A percentile compares a stretch with the other conserved stretches of the same genome.
Conservation (phyloP, 768 basidiomycete species). For the Hygrocybe punicea region DNA sequence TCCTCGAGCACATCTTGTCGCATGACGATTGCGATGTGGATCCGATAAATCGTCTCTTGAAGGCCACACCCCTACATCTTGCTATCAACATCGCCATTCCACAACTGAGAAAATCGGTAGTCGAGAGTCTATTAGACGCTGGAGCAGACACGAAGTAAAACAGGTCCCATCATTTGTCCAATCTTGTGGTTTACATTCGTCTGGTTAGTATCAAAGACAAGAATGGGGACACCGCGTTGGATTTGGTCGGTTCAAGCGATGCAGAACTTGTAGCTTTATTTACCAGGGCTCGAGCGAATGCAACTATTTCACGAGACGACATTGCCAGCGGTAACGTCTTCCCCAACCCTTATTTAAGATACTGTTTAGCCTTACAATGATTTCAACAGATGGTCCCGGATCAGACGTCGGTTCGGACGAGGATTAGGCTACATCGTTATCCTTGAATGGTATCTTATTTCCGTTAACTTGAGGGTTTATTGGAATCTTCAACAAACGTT, state of each 20-base stretch:
- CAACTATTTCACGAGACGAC: conserved; percentile 54
- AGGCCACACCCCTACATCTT: conserved; percentile 76
- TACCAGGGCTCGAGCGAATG: conserved; percentile 51
- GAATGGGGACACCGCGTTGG: conserved; percentile 53
- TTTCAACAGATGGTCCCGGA: conserved; percentile 28
- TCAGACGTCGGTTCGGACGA: conserved; percentile 26
- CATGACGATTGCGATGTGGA: conserved; percentile 81
- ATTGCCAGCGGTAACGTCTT: conserved; percentile 55
- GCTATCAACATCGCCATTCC: conserved; percentile 56
- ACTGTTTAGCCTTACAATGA: no score
- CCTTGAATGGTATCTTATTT: background rate
- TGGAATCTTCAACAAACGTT: background rate
- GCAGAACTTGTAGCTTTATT: conserved; percentile 49
- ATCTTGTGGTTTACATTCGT: background rate
- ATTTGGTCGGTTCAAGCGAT: conserved; percentile 55
- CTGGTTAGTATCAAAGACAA: conserved; percentile 67
- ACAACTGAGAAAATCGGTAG: conserved; percentile 52
- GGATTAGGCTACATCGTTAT: background rate
- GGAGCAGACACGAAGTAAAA: conserved; percentile 69
- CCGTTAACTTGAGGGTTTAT: background rate
- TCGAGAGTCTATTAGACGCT: conserved; percentile 69
- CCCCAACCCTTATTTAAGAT: background rate
- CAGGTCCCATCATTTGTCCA: background rate
- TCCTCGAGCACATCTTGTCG: conserved; percentile 69
- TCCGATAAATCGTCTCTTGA: conserved; percentile 63